Evolutionary conservation across 805 yeast genomes (phyloP), one percentile per base, ranked within the genome.

Genomic region (Metschnikowia noctiluminum): DNA sequence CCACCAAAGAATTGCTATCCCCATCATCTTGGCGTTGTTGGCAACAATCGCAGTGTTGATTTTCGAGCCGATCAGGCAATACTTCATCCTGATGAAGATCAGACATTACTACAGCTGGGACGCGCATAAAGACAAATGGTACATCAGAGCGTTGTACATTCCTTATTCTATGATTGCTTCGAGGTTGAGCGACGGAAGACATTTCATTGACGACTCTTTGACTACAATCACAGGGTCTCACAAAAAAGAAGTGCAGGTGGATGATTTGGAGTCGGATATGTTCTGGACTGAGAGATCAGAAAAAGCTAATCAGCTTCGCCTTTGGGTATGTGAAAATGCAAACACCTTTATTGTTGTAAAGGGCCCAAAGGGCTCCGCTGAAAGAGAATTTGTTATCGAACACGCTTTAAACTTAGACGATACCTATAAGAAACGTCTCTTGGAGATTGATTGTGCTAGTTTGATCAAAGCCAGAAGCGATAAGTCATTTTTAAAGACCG

Each of bases 301-400:
- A 45, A 78, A 80, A 51, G 81, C 85, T 0, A 81, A 83, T 49
- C 89, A 86, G 54, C 61, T 94, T 48, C 78, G 77, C 55, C 70
- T 87, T 56, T 87, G 96, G 94, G 70, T 94, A 6, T 83, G 82
- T 49, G 99, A 94, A 64, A 91, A 90, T 53, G 82, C 84, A n/a
- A 85, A 87, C 63, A 89, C 97, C 1, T 94, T 90, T 62, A 90
- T 92, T 27, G 81, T 94, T 3, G 83, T 94, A 2, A 81, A 84
- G 53, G 99, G 99, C 11, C 98, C 99, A 6, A 78, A 89, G 55
- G 99, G 99, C 6, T 83, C 96, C n/a, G 99, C 98, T 21, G 92
- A 94, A 59, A 79, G 83, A 51, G 92, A 84, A 51, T 69, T 89
- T 51, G 90, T 92, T 5, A 68, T 85, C 61, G 82, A 82, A 39